Evolutionary conservation across 176 grass and related monocot genomes (phyloP).

Genomic region (Hsuehochloa calcarea): DNA sequence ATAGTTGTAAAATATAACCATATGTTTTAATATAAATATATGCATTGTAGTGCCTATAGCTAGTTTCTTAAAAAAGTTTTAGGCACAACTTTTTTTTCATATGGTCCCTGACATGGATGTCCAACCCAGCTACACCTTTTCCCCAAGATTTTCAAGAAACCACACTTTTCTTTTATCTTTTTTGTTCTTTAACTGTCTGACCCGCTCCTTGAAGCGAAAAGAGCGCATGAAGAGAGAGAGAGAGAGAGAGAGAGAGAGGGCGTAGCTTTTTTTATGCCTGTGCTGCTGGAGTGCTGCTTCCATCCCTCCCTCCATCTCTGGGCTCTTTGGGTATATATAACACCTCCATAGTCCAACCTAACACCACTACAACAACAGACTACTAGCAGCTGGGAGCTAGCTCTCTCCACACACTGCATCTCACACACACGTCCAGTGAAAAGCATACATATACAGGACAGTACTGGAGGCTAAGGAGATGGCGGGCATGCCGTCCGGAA

Average conservation of each 20-base stretch:
- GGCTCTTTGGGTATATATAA: conserved; percentile 35
- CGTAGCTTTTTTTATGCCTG: conserved; percentile 43
- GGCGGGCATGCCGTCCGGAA: conserved; percentile 32
- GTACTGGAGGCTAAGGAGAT: background rate
- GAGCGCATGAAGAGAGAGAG: background rate
- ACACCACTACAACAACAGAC: background rate
- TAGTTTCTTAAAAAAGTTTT: background rate
- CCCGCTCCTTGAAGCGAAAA: background rate
- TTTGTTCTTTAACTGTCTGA: background rate
- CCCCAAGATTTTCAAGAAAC: background rate
- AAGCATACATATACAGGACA: background rate
- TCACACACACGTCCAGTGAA: background rate
- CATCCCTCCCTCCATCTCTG: background rate
- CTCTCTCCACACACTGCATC: no score
- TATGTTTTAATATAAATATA: no score
- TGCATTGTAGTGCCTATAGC: no score
- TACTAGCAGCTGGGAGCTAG: background rate
- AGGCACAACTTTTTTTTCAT: background rate
- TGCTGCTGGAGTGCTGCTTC: conserved; percentile 42
- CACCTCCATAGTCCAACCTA: background rate
- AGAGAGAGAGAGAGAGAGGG: background rate
- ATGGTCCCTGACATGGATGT: background rate
- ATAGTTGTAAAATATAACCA: no score
- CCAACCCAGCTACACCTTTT: background rate
- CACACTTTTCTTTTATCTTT: background rate